Base-by-base conservation (phyloP, 164 flowering plant species). In the Vitis riparia region DNA sequence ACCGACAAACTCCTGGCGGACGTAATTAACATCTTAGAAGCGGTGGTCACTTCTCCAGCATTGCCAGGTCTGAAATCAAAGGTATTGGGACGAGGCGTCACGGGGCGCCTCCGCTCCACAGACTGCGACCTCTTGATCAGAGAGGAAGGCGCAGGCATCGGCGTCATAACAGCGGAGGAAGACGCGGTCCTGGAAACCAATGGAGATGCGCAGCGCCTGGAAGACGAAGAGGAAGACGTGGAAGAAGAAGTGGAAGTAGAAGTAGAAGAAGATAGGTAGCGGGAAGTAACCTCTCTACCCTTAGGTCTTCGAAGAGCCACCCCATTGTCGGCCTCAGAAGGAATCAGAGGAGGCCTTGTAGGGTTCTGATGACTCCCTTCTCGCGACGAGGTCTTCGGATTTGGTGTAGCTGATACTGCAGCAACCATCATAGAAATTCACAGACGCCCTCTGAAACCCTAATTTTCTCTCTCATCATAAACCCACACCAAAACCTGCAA, bases 1-100 rank as follows among this genome's bases (percentile, higher is more conserved):
- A 83, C 89, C 5, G 91, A 85, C 59, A 84, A 74, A 70, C 91
- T 87, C 80, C 91, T 81, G 67, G 75, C 65, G 9, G 90, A 84
- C 59, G 79, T 83, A 44, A 81, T 55, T 73, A 88, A 49, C 80
- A 74, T 59, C 78, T 58, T 85, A 71, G 82, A 83, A 8, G 88
- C 85, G 3, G 73, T 65, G 29, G 82, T 63, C 52, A 66, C 59
- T 47, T 71, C 78, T 2, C 72, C 77, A 50, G 27, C 57, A 58
- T 51, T 72, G 51, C 80, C 59, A 3, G 37, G 49, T 52, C 78
- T 71, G 59, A 55, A 66, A 69, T 80, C 78, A 7, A 59, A 11
- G 50, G 76, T 70, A 52, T 59, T 64, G 16, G 74, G 64, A 51
- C 75, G 57, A 2, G 88, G 87, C 14, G 88, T 85, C 57, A 55